A percentile compares a stretch with the other conserved stretches of the same genome.
These are phyloP conservation scores for Chlorokybus atmophyticus DNA, from an alignment of 139 green algal genomes.

Conservation along the genomic window DNA sequence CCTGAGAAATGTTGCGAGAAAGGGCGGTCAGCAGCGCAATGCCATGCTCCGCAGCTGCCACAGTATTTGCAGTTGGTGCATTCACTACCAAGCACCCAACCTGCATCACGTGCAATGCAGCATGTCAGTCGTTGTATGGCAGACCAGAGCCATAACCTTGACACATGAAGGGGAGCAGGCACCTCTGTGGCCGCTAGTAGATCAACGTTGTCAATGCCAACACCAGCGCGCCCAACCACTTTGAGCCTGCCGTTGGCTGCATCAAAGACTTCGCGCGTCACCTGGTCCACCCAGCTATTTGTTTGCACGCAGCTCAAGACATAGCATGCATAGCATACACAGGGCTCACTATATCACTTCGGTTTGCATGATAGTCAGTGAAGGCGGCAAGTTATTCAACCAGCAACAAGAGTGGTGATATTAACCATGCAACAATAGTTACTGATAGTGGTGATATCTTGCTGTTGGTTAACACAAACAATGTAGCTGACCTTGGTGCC, in stretches of 20 bases:
- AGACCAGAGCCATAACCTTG: too few species aligned
- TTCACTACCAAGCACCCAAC: conserved; percentile 99
- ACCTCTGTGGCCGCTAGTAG: conserved; percentile 75
- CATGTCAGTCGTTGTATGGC: not conserved
- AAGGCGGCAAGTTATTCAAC: too few species aligned
- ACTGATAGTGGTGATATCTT: too few species aligned
- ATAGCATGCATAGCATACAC: too few species aligned
- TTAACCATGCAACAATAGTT: too few species aligned
- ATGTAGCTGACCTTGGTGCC: conserved; percentile 77
- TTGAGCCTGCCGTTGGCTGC: conserved; percentile 77
- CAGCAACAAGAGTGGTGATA: too few species aligned
- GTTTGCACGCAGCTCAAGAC: too few species aligned
- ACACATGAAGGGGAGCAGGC: too few species aligned
- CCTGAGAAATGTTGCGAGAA: conserved; percentile 68
- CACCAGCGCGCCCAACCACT: conserved; percentile 83
- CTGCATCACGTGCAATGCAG: conserved; percentile 57
- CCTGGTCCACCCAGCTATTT: not conserved
- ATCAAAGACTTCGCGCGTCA: conserved; percentile 68
- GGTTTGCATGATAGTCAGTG: too few species aligned
- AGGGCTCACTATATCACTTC: too few species aligned
- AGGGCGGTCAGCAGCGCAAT: conserved; percentile 84
- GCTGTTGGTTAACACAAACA: too few species aligned
- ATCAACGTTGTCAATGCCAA: conserved; percentile 95
- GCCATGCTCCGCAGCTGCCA: conserved; percentile 89
- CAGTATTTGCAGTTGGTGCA: conserved; percentile 91